Evolutionary conservation across 495 filamentous ascomycete species (phyloP), one percentile per base, ranked within the genome.

Genomic region (Apiosordaria backusii): DNA sequence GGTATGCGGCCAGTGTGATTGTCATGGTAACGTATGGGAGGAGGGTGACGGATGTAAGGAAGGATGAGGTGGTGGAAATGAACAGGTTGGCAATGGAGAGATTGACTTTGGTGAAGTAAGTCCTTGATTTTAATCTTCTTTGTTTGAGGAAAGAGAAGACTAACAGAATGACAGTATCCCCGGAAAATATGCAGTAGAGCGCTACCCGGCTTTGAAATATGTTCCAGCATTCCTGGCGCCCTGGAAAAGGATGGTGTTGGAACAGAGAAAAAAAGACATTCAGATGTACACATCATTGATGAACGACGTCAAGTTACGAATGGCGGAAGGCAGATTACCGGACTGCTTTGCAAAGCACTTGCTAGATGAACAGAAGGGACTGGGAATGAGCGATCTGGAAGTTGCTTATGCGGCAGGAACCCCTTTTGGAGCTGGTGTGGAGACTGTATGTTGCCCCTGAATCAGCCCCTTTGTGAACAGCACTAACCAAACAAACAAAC

Each of bases 351-450:
- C 79, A 16, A 84, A 80, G 66, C 80, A 82, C 7, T 68, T 86
- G 2, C 72, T 86, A 53, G 75, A 80, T 50, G 78, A 83, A 65
- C 75, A 81, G 24, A 69, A 80, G 13, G 77, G 71, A 21, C 72
- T 82, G 29, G 77, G 79, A 4, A 81, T 83, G 64, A 78, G 78
- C 4, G 84, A 87, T 54, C 80, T 82, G 16, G 83, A 87, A 69
- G 78, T 87, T 61, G 82, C 82, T 1, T 86, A 84, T 68, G 75
- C 86, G 1, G 84, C 85, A 4, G 84, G 84, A 13, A 82, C 81
- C 0, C 78, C 89, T 4, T 89, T 89, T 64, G 86, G 85, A 3
- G 87, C 87, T 15, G 87, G 87, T 15, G 82, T 84, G n/a, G 87
- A 90, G 71, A 90, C 87, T 4, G 86, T 86, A 60, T 76, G 75